Conservation (phyloP, 805 yeast species). For the Lipomyces orientalis region DNA sequence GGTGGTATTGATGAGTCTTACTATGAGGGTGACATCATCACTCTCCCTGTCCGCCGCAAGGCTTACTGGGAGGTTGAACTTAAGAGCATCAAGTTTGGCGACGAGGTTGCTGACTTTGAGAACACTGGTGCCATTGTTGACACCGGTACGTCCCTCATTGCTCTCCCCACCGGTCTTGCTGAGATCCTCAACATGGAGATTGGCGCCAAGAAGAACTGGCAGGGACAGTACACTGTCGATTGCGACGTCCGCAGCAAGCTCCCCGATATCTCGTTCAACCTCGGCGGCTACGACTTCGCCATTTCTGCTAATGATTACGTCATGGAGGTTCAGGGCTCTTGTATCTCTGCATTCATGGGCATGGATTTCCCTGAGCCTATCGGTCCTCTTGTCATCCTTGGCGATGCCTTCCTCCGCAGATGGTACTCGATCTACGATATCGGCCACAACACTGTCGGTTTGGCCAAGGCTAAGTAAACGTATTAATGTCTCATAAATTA, state of each 20-base stretch:
- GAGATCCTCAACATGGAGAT: slow-evolving; percentile 94
- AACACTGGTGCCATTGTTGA: slow-evolving; percentile 96
- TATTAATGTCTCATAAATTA: neutral
- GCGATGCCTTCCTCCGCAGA: slow-evolving; percentile 96
- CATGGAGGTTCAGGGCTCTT: slow-evolving; percentile 90
- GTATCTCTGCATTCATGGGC: slow-evolving; percentile 95
- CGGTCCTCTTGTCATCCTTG: slow-evolving; percentile 94
- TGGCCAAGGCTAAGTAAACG: slow-evolving; percentile 71
- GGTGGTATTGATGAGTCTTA: slow-evolving; percentile 88
- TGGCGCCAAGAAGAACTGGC: slow-evolving; percentile 97
- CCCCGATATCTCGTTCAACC: slow-evolving; percentile 91
- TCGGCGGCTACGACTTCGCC: slow-evolving; percentile 90
- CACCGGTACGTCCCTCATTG: slow-evolving; percentile 96
- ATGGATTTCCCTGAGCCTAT: slow-evolving; percentile 97
- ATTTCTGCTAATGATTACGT: slow-evolving; percentile 90
- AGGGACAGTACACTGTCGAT: slow-evolving; percentile 94
- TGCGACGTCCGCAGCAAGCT: slow-evolving; percentile 82
- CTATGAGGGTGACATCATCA: slow-evolving; percentile 82
- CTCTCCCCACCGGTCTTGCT: slow-evolving; percentile 93
- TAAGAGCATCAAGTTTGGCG: slow-evolving; percentile 89
- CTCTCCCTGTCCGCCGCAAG: slow-evolving; percentile 98
- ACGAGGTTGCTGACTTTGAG: slow-evolving; percentile 82
- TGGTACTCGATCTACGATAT: slow-evolving; percentile 94
- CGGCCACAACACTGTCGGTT: slow-evolving; percentile 90
- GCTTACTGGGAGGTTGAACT: slow-evolving; percentile 99